Evolutionary conservation across 306 rosid genomes (phyloP), one percentile per base, ranked within the genome.

Genomic region (Lathyrus oleraceus): DNA sequence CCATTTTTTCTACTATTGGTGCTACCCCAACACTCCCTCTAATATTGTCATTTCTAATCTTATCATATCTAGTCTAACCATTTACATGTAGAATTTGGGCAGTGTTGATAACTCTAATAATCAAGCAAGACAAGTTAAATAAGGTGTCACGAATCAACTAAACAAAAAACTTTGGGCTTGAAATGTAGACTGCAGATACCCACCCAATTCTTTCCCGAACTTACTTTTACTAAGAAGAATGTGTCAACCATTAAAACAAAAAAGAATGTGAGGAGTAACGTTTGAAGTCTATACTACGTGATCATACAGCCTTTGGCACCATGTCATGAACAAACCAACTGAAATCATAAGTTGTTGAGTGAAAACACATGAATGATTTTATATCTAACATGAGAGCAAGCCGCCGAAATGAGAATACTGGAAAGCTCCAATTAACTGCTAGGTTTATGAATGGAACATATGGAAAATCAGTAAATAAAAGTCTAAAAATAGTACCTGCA

Each of bases 401-500:
- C 64, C 39, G 54, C 28, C 36, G 5, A 67, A 70, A 49, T 56
- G 52, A 6, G 36, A 40, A 59, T 75, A 35, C 43, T 27, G 11
- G 32, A 71, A 80, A 43, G 36, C 21, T 76, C 49, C 38, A 52
- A 43, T 40, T 21, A 42, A 60, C 62, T 60, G 64, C 61, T 61
- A 5, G 27, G 69, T 51, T 45, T 27, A 68, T 38, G 62, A 63
- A 63, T 23, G 69, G 21, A 73, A 65, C 48, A 71, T 14, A 59
- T 65, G 25, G 36, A 56, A 70, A 77, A 54, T 23, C 44, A 53
- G 51, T 13, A 45, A 70, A 20, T 53, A n/a, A 57, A 80, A 25
- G 38, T 43, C 70, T 58, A 53, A 49, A 43, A 70, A 67, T 36
- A 76, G 60, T 65, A 94, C 99, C 97, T 94, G 97, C 80, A 94